A percentile compares a stretch with the other conserved stretches of the same genome.
phyloP scores from a whole-genome alignment of 169 alveolate species.

The Ichthyophthirius multifiliis region DNA sequence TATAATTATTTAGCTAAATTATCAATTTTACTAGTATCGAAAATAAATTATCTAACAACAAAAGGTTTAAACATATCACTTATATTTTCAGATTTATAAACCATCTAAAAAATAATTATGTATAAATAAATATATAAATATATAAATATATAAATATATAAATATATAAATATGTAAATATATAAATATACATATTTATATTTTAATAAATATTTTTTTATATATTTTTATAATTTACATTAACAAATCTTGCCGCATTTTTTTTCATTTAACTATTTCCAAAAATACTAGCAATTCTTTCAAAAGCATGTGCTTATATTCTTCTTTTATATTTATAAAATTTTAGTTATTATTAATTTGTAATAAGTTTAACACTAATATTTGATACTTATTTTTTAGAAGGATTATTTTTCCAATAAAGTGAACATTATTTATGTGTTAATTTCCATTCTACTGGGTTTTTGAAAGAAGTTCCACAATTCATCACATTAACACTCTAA shows the following conservation, averaged over 20 bases:
- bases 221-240: no score
- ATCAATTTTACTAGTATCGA: slow-evolving; percentile 37
- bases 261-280: slow-evolving; percentile 48
- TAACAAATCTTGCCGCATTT: slow-evolving; percentile 44
- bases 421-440: slow-evolving; percentile 22
- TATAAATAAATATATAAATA: no score
- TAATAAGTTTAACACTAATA: neutral
- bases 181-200: no score
- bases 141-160: no score
- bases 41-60: slow-evolving; percentile 68
- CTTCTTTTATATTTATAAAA: slow-evolving; percentile 12
- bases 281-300: slow-evolving; percentile 26
- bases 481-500: slow-evolving; percentile 32
- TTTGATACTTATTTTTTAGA: slow-evolving; percentile 30
- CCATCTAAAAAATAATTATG: slow-evolving; percentile 36
- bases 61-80: slow-evolving; percentile 51
- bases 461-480: slow-evolving; percentile 53
- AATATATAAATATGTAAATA: no score
- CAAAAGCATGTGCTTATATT: slow-evolving; percentile 42
- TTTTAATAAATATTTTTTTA: no score
- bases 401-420: slow-evolving; percentile 47
- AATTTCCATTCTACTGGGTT: slow-evolving; percentile 74
- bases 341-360: neutral
- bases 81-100: slow-evolving; percentile 50
- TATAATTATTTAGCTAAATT: slow-evolving; percentile 9